Base-by-base conservation (phyloP, 192 early-diverging fungal species). In the Obelidium mucronatum region DNA sequence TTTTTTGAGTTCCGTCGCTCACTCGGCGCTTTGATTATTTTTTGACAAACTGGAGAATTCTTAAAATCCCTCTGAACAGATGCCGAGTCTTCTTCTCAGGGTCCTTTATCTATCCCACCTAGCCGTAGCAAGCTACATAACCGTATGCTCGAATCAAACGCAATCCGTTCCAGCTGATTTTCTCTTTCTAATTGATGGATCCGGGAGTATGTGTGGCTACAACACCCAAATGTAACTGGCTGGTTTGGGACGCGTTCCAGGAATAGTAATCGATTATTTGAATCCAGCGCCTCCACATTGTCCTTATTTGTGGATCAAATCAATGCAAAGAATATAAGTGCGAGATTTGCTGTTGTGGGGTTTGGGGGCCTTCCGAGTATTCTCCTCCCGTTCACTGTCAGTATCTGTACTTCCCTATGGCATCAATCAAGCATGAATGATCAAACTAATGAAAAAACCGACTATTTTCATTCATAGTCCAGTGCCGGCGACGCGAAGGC, bases 141-240 rank as follows among this genome's bases (percentile, higher is more conserved):
- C 39, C 5, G 40, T 44, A 1, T 74, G 73, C 60, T 40, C 30
- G 37, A 74, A 64, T 40, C 36, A 28, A 19, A 74, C 73, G 19
- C 35, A 40, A 40, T n/a, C 58, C n/a, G 35, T 74, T 39, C 74
- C 68, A 31, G 74, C 76, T 28, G 82, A 83, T 52, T 80, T 83
- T 54, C 63, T 83, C 5, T 81, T 83, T 51, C 67, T 81, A 2
- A 77, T 83, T 58, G 82, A 83, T 40, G 79, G 56, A 5, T 58
- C 42, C 55, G 51, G 33, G 19, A 73, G 68, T 19, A 83, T 83
- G 82, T 78, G 77, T 53, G 63, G 76, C 24, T 83, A 83, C 78
- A 83, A 82, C 69, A 53, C 15, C 17, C 71, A 81, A 35, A 67
- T 83, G 48, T 51, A 51, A 8, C 48, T 51, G 8, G 22, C 22